Percentiles rank a stretch among this genome's conserved stretches.
Conservation (phyloP, 225 moss, liverwort and hornwort genomes). For the Sphagnum tenellum region DNA sequence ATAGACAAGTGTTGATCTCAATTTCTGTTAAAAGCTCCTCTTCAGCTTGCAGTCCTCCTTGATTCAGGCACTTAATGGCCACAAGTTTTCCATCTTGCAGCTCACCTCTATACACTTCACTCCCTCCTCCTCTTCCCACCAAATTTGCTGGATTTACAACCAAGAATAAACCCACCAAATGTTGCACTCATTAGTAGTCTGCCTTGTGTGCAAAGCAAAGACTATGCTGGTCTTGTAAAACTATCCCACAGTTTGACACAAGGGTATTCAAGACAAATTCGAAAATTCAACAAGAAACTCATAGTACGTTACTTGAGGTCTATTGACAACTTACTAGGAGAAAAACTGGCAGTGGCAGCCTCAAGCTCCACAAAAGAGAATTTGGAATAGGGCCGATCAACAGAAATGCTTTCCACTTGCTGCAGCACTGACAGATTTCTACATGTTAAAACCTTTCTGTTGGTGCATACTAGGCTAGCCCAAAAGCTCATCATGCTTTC, state of each 20-base stretch:
- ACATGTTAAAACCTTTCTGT: constrained; percentile 5
- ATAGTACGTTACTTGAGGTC: too few relatives aligned
- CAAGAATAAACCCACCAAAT: too few relatives aligned
- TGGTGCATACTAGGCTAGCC: constrained; percentile 61
- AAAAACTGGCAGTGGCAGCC: constrained; percentile 42
- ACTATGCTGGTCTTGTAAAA: too few relatives aligned
- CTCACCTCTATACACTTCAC: constrained; percentile 49
- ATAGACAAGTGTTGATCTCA: constrained; percentile 47
- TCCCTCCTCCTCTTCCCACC: constrained; percentile 55
- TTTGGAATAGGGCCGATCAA: too few relatives aligned
- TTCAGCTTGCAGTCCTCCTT: constrained; percentile 51
- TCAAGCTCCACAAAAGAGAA: constrained; percentile 34
- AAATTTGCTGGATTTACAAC: constrained; percentile 27
- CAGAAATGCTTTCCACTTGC: too few relatives aligned
- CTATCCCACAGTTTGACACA: too few relatives aligned
- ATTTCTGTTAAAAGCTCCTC: constrained; percentile 52
- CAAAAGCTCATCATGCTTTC: not conserved
- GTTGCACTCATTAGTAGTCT: too few relatives aligned
- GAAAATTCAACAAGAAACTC: too few relatives aligned
- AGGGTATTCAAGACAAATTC: too few relatives aligned
- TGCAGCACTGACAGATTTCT: too few relatives aligned
- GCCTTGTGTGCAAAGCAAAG: too few relatives aligned
- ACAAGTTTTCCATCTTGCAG: constrained; percentile 31
- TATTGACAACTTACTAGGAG: constrained; percentile 26
- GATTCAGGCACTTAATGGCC: constrained; percentile 49